phyloP scores from a whole-genome alignment of 2,329 filamentous ascomycete species.

The Xylariales sp. region DNA sequence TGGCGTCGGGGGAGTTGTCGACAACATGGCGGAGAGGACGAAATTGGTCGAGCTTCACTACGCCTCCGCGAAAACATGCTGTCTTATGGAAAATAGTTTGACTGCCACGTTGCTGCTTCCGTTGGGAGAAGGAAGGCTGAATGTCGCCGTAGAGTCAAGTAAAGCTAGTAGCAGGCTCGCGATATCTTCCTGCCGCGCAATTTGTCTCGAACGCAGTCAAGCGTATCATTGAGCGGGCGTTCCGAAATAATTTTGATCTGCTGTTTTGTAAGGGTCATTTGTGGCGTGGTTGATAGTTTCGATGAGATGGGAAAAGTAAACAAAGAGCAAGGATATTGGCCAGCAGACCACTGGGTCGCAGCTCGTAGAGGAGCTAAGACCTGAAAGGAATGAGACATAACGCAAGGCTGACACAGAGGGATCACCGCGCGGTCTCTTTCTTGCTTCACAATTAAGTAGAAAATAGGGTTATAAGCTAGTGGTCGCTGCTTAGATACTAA shows the following conservation, averaged over 20 bases:
- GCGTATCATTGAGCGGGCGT: slow-evolving; percentile 21
- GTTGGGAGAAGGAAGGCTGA: slow-evolving; percentile 20
- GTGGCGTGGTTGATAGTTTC: slow-evolving; percentile 3
- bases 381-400: too few relatives aligned
- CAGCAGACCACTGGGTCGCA: neutral
- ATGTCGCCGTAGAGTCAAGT: neutral
- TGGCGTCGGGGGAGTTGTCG: slow-evolving; percentile 9
- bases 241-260: slow-evolving; percentile 24
- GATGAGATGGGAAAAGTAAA: slow-evolving; percentile 18
- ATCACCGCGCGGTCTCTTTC: too few relatives aligned
- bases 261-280: slow-evolving; percentile 22
- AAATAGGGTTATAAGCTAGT: too few relatives aligned
- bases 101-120: slow-evolving; percentile 15
- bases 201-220: slow-evolving; percentile 16
- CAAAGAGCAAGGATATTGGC: slow-evolving; percentile 5
- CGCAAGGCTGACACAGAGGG: too few relatives aligned
- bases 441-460: too few relatives aligned
- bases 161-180: slow-evolving; percentile 15
- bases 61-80: slow-evolving; percentile 11
- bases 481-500: too few relatives aligned
- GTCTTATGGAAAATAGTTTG: slow-evolving; percentile 27
- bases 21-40: slow-evolving; percentile 18
- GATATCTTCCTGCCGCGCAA: slow-evolving; percentile 26
- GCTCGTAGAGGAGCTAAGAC: neutral
- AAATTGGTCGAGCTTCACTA: slow-evolving; percentile 23